Base-by-base conservation (phyloP, 1,284 basidiomycete species). In the Pisolithus thermaeus region DNA sequence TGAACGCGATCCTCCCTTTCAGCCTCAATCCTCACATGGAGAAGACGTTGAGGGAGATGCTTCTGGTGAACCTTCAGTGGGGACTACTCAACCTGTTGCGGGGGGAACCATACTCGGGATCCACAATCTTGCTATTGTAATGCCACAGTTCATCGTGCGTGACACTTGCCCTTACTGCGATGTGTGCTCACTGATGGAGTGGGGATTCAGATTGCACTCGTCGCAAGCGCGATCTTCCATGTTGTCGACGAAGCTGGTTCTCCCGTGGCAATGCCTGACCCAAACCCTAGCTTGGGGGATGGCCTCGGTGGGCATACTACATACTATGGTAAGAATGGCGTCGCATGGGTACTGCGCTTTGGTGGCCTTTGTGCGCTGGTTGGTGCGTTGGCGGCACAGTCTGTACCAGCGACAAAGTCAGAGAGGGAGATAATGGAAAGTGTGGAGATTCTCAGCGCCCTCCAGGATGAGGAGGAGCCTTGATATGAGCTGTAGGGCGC, bases 101-200 rank as follows among this genome's bases (percentile, higher is more conserved):
- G 94, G 95, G n/a, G 95, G 95, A 1, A 95, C 92, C 2, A 87
- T 97, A 44, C 78, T 97, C 44, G 95, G 95, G 3, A 95, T 98
- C 40, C 95, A 98, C 68, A 97, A 97, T 62, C 74, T 97, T 6
- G 90, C 94, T 3, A 92, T 96, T 55, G 93, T 96, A 23, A 81
- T 92, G 69, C 93, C 92, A 20, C 93, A 97, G 61, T 90, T 96
- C 63, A 78, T 95, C 53, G 92, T 92, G 64, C 62, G 90, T 78
- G 3, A 16, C 22, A 44, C 28, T 47, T 14, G 42, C 18, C 45
- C 36, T 40, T 16, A n/a, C 40, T 23, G 30, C 42, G 40, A 5
- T 30, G 50, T 35, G 37, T 14, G 20, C 39, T 30, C 20, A 41
- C 27, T 49, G 43, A 3, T 44, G 23, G 41, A 39, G 52, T 36